Base-by-base conservation (phyloP, 495 filamentous ascomycete genomes). In the Penicillium bialowiezense region DNA sequence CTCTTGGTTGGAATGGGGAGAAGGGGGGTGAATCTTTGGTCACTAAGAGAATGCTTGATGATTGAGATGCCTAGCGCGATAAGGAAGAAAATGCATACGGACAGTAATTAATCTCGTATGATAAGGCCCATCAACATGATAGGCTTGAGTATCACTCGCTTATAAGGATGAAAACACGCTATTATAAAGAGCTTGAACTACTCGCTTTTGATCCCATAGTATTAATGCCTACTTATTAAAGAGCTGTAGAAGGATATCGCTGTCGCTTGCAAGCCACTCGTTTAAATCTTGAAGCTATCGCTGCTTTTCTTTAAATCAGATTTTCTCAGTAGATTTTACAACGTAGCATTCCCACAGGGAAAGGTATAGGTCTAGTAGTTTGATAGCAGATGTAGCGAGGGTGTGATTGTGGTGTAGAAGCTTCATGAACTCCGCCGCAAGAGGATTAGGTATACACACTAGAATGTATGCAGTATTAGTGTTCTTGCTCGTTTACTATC, bases 191-290 rank as follows among this genome's bases (percentile, higher is more conserved):
- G 12, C 5, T 2, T 48, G 13, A 38, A 48, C 28, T 17, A 18
- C 24, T 32, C 17, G 36, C 13, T 19, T 40, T 13, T 18, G 45
- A 48, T 24, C 23, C 23, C 23, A 8, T 8, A 26, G 8, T 32
- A 40, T 8, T 24, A 41, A 10, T 15, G 14, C 35, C 19, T 48
- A 26, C 10, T 24, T 13, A 21, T 41, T 32, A 17, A 24, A 48
- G 23, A 23, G 18, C 37, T 48, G 18, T 6, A 33, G 36, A 24
- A 48, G 21, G 21, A 34, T 41, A 21, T 48, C 35, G 29, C 17
- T 48, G 18, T 48, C 36, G 36, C 29, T 33, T 41, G 8, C 26
- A 21, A 48, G 36, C 36, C 9, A 48, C 20, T 40, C 36, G 24
- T 48, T 48, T 17, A 10, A 32, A 5, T 40, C 45, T 15, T 32